phyloP scores from a whole-genome alignment of 2,329 filamentous ascomycete species.

The Cercospora sojina region DNA sequence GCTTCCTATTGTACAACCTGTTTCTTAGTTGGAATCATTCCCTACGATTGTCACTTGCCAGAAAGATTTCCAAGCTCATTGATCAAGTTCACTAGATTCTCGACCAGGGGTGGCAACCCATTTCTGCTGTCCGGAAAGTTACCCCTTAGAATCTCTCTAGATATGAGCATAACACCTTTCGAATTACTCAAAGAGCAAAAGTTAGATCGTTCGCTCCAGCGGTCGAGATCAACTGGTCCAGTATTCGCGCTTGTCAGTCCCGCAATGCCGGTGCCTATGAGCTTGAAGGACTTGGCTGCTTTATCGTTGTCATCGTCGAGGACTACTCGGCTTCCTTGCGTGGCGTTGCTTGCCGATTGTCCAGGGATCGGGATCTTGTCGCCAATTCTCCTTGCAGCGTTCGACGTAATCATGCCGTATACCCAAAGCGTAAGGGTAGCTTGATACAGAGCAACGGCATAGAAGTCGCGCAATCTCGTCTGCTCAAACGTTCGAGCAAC shows the following conservation, averaged over 20 bases:
- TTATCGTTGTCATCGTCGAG: conserved; percentile 60
- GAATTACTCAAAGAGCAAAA: conserved; percentile 52
- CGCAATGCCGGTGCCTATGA: conserved; percentile 56
- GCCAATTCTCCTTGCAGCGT: conserved; percentile 41
- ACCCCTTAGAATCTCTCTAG: conserved; percentile 57
- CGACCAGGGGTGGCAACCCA: conserved; percentile 57
- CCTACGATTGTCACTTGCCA: conserved; percentile 4
- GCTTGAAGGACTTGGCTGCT: conserved; percentile 57
- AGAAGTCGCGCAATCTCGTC: conserved; percentile 55
- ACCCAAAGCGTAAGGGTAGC: conserved; percentile 66
- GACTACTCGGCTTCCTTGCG: conserved; percentile 6
- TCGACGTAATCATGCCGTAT: conserved; percentile 52
- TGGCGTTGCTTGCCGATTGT: neutral
- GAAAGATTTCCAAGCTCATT: conserved; percentile 49
- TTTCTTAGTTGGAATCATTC: neutral
- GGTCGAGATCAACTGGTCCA: neutral
- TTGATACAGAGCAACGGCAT: conserved; percentile 66
- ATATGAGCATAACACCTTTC: conserved; percentile 57
- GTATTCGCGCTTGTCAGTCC: conserved; percentile 25
- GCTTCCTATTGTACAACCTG: neutral
- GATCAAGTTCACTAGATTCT: conserved; percentile 63
- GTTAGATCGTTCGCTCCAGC: conserved; percentile 6
- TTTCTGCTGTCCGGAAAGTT: conserved; percentile 39
- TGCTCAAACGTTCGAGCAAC: conserved; percentile 45
- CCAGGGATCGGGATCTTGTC: conserved; percentile 16